Evolutionary conservation across 2,329 filamentous ascomycete genomes (phyloP), one percentile per base, ranked within the genome.

Genomic region (Metarhizium rileyi): DNA sequence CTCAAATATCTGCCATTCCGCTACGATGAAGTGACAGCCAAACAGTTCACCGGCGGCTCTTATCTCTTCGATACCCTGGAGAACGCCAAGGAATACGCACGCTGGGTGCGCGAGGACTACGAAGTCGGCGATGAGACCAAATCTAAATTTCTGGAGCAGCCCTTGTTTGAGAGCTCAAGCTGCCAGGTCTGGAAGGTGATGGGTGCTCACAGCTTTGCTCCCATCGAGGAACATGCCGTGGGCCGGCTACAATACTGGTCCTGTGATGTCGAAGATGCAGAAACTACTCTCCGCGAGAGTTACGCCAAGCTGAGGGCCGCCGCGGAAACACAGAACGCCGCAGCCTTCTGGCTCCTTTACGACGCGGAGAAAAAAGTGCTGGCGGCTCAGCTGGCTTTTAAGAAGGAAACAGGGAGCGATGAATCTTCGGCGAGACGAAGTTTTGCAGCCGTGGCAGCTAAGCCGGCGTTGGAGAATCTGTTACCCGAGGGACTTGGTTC

Each of bases 51-150:
- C 10, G 53, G 53, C 22, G 53, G 53, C 4, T 35, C 46, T 2
- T 55, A 55, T 41, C 28, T 53, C 7, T 55, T 55, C 36, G 51
- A 55, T 38, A 55, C 51, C 28, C 51, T 42, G 33, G 51, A 55
- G 40, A 30, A 55, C 41, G 53, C 51, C 4, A 41, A 51, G 20
- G 51, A 51, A 16, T 55, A 55, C 26, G 48, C 18, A 10, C 48
- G 47, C 20, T 55, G 53, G 50, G 30, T 44, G 22, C 46, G 22
- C 35, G 48, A 54, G 23, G 52, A 48, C 8, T 54, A 43, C n/a
- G 27, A 50, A 22, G 48, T 49, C 3, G 52, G 48, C 26, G 47
- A 28, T 28, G 27, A 54, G 4, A 45, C 48, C 6, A 42, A 43
- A 14, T n/a, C 25, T 10, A 50, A 48, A 26, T 54, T 55, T 27